These are phyloP conservation scores for Trichosporon sp. DNA, from an alignment of 1,284 basidiomycete species.

Conservation along the genomic window DNA sequence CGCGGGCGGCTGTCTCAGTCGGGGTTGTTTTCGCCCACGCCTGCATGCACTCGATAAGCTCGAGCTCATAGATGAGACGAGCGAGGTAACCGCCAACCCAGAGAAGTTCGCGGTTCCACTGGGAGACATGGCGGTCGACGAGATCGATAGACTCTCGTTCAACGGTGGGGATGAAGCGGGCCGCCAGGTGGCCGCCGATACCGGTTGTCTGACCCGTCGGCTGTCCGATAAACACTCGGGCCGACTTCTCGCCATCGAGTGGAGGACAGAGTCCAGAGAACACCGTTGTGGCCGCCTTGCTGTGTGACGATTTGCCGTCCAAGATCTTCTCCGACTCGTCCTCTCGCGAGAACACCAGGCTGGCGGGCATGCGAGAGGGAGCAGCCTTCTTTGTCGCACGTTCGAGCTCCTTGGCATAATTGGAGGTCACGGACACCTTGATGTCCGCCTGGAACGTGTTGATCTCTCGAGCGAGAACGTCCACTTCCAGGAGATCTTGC, in stretches of 20 bases:
- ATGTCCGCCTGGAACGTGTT: conserved; percentile 80
- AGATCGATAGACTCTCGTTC: conserved; percentile 92
- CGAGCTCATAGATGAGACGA: conserved; percentile 80
- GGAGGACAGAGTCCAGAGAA: conserved; percentile 81
- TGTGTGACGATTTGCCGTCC: conserved; percentile 59
- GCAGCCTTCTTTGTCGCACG: conserved; percentile 94
- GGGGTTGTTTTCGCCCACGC: conserved; percentile 44
- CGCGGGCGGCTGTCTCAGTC: conserved; percentile 57
- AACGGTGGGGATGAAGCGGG: conserved; percentile 93
- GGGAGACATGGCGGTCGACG: conserved; percentile 55
- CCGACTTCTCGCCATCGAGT: conserved; percentile 58
- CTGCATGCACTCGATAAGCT: conserved; percentile 56
- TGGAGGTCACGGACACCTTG: conserved; percentile 65
- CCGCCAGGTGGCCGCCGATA: conserved; percentile 83
- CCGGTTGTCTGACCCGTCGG: conserved; percentile 82
- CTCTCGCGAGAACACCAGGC: conserved; percentile 87
- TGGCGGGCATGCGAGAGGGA: conserved; percentile 69
- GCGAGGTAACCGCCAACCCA: conserved; percentile 72
- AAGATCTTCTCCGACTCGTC: conserved; percentile 66
- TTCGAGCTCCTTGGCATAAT: conserved; percentile 72
- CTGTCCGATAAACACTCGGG: conserved; percentile 45
- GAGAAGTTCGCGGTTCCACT: conserved; percentile 76
- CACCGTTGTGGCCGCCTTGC: conserved; percentile 64
- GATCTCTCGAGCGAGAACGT: conserved; percentile 66
- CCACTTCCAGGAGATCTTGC: conserved; percentile 57